Conservation (phyloP, 805 yeast species). For the Citeromyces matritensis region DNA sequence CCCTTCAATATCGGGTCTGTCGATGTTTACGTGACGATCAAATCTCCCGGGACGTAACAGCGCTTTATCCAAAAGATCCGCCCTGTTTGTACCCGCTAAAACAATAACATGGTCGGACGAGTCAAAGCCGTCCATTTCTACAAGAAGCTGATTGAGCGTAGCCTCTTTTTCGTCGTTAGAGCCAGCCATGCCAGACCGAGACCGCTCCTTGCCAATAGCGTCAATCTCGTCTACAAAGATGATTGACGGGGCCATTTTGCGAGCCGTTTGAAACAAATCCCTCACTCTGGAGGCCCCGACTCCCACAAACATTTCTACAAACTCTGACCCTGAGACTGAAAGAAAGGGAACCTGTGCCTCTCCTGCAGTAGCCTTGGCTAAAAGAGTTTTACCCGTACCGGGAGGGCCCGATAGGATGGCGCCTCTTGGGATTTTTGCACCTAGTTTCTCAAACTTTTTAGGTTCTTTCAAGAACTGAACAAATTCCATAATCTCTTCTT, state of each 20-base stretch:
- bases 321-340: conserved; percentile 87
- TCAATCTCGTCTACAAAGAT: conserved; percentile 91
- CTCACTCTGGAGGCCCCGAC: conserved; percentile 94
- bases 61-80: conserved; percentile 83
- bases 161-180: conserved; percentile 89
- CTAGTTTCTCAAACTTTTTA: conserved; percentile 66
- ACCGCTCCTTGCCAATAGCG: conserved; percentile 83
- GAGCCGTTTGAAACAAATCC: conserved; percentile 79
- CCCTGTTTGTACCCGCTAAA: conserved; percentile 87
- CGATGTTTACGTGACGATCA: conserved; percentile 78
- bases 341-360: conserved; percentile 92
- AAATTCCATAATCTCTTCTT: conserved; percentile 91
- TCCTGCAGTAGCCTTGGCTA: conserved; percentile 94
- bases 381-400: conserved; percentile 89
- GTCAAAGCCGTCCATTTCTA: conserved; percentile 92
- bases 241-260: conserved; percentile 82
- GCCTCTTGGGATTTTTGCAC: conserved; percentile 93
- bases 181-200: conserved; percentile 56
- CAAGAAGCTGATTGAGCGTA: conserved; percentile 80
- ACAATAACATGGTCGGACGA: conserved; percentile 86
- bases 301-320: conserved; percentile 95
- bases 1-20: conserved; percentile 80
- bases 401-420: conserved; percentile 93
- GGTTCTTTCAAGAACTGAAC: conserved; percentile 83
- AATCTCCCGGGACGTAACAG: conserved; percentile 90